Evolutionary conservation across 2,329 filamentous ascomycete species (phyloP), one percentile per base, ranked within the genome.

Genomic region (Penicillium sp.): DNA sequence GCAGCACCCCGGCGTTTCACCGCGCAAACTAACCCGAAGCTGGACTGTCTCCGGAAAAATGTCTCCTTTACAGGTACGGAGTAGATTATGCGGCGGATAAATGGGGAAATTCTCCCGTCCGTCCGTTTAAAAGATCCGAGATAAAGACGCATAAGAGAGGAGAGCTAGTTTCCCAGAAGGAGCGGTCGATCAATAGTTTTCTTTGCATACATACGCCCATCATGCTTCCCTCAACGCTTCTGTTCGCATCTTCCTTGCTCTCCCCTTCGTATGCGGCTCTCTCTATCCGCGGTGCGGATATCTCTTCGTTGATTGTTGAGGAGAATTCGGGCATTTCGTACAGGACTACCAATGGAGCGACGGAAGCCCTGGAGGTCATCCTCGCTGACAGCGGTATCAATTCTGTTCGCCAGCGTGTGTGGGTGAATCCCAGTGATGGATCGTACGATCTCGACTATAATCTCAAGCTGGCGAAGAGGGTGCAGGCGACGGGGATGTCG

Each of bases 391-490:
- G 76, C 25, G 87, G 86, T 13, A 81, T 88, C 59, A 89, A 89
- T 68, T 86, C 82, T 0, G 82, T 89, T 41, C 81, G 86, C 16
- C 86, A 90, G 67, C 79, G 87, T 24, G 69, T 90, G 39, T 90
- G 86, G 87, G 86, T 89, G 22, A 87, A 86, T 60, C 82, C 84
- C 0, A 74, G 79, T 10, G 78, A 82, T 58, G 84, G 85, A 41
- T 77, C 79, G 58, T 90, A 90, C 68, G 81, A 87, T 67, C 76
- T 89, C 38, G 81, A 81, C 52, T 90, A 90, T 71, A 89, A 89
- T 65, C 65, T 90, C 55, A 72, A 80, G 48, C 76, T 90, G n/a
- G 87, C 84, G 3, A 80, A 80, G 65, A 78, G 86, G 45, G 84
- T 85, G 3, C 78, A 83, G 59, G 81, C 81, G 2, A 83, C 80